Base-by-base conservation (phyloP, 148 eudicot genomes). In the Beta vulgaris region DNA sequence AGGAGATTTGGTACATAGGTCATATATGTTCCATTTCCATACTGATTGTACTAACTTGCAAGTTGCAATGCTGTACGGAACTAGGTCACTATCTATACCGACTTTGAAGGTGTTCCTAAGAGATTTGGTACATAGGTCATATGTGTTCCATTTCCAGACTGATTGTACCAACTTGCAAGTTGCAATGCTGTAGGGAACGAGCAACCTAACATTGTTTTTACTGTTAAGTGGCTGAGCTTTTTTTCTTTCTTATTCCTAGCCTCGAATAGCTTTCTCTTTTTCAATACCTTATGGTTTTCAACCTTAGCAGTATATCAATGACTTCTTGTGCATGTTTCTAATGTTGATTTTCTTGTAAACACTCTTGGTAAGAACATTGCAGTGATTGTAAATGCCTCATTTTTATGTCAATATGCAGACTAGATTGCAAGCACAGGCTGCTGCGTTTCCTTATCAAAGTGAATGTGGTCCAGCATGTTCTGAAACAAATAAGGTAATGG, bases 371-470 rank as follows among this genome's bases (percentile, higher is more conserved):
- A n/a, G n/a, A n/a, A n/a, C n/a, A n/a, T n/a, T n/a, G n/a, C n/a
- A n/a, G n/a, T n/a, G n/a, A n/a, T 48, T 53, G 42, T 26, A 58
- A 58, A 49, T 31, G 26, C 40, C 23, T n/a, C 18, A 13, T 43
- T 51, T 73, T 40, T 21, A 29, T 42, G 19, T 49, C 6, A 32
- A 36, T 79, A 55, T 63, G 31, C 93, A 94, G 98, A 91, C 93
- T 32, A 91, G 98, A 81, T 83, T 94, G 85, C 98, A 94, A 86
- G 98, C 98, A 19, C 98, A 94, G 83, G 98, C 98, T 58, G 97
- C 97, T 82, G 93, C 93, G 15, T 87, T 88, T 63, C 86, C 89
- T 69, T 86, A 82, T 74, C 77, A 83, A 66, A 80, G 69, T 71
- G 77, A 88, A 29, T 84, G 90, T 76, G 70, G 67, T 7, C 76